Base-by-base conservation (phyloP, 2,329 filamentous ascomycete genomes). In the Cladosporium colombiae region DNA sequence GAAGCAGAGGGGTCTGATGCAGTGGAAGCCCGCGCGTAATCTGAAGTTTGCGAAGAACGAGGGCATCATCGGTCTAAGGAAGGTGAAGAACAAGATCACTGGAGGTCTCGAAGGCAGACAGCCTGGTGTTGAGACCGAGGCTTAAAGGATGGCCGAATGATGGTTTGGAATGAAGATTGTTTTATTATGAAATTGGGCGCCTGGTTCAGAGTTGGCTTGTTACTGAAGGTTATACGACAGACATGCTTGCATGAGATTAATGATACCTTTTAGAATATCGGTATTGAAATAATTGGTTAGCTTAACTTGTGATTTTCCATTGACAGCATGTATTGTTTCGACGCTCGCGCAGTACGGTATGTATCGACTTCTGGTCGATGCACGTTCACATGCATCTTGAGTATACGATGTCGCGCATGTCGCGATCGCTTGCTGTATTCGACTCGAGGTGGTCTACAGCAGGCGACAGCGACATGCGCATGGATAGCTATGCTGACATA, bases 21-120 rank as follows among this genome's bases (percentile, higher is more conserved):
- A 98, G 78, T 98, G 93, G 93, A 91, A 89, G 74, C 93, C 94
- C 0, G 91, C 93, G 76, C 85, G 94, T 49, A 97, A 97, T 75
- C 83, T 88, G 25, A 88, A 89, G 70, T 98, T 97, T 77, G 93
- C 89, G 52, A 96, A 95, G 79, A 85, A 97, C 73, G 91, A 98
- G 81, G 88, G 91, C 0, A 89, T 90, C 73, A 93, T 89, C 79
- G 92, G 91, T 0, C 78, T 93, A 5, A 84, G 88, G 53, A 91
- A 91, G 76, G 80, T 96, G 64, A 91, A 89, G 77, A 90, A 91
- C 73, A 89, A 91, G 75, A 84, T 95, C 11, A 89, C 88, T 37
- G 85, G 86, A 23, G 82, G 82, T 29, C 78, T 98, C 74, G 88
- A 88, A 49, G 94, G 94, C 1, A 84, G 94, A 68, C 89, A 94